Base-by-base conservation (phyloP, 2,329 filamentous ascomycete genomes). In the Botryotinia convoluta region DNA sequence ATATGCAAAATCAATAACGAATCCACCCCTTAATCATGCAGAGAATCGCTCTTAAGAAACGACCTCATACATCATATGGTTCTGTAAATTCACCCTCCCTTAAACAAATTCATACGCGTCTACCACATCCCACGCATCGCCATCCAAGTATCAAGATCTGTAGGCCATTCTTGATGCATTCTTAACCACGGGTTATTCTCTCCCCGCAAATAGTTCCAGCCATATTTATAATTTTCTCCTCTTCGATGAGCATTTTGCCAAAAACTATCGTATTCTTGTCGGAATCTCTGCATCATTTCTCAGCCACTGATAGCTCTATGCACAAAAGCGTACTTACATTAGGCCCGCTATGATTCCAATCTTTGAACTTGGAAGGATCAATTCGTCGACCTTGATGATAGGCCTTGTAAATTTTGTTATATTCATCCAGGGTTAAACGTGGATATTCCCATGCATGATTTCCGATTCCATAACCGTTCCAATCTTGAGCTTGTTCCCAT, bases 201-300 rank as follows among this genome's bases (percentile, higher is more conserved):
- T 14, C 45, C 72, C 16, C 1, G 8, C 18, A 51, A 26, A 20
- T 51, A 57, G 14, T 35, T 45, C 14, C 57, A 61, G 3, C 61
- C 70, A 10, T 64, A 26, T 16, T 59, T 54, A 16, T 69, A 18
- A 67, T 79, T 79, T 8, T 78, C 77, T 2, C 76, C 77, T 60
- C 76, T 65, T 1, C 77, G 75, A 76, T 80, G 79, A 2, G 79
- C 78, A 57, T 77, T 39, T 51, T 77, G 77, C 79, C 79, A 81
- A 62, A 79, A 81, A 39, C 71, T 64, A 73, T 80, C 75, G 29
- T 79, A 72, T 48, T 79, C 75, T 67, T 72, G 70, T 69, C 75
- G 69, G 39, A 78, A 80, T 67, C 79, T 74, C 79, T 81, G 67
- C 32, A 29, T 37, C 1, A 35, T 14, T 16, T 44, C 42, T 75